Evolutionary conservation across 2,329 filamentous ascomycete species (phyloP).

Genomic region (Penicillium expansum): DNA sequence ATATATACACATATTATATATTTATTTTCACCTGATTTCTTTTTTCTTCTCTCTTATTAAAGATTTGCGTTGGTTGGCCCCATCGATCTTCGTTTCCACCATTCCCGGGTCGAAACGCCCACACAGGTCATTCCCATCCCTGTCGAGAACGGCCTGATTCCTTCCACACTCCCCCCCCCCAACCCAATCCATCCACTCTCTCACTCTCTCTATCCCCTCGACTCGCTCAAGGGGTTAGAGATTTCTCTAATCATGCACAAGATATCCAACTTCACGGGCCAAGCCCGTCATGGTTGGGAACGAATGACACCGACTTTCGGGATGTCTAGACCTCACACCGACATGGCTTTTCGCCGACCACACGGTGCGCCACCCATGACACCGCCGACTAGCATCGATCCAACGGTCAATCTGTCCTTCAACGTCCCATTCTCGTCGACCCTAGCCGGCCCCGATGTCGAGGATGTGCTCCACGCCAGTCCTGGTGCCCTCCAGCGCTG

Average conservation of each 20-base stretch:
- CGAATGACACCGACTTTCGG: slow-evolving; percentile 65
- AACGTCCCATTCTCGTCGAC: slow-evolving; percentile 95
- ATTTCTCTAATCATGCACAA: slow-evolving; percentile 56
- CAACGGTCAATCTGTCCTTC: slow-evolving; percentile 88
- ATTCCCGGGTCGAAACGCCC: slow-evolving; percentile 28
- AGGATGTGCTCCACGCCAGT: slow-evolving; percentile 92
- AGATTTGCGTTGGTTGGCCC: slow-evolving; percentile 18
- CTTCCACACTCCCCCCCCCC: slow-evolving; percentile 6
- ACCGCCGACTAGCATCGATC: slow-evolving; percentile 69
- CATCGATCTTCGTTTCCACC: slow-evolving; percentile 31
- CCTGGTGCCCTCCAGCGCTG: slow-evolving; percentile 83
- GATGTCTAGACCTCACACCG: slow-evolving; percentile 59
- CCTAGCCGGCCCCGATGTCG: slow-evolving; percentile 84
- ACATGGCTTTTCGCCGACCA: slow-evolving; percentile 58
- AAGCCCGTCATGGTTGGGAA: slow-evolving; percentile 66
- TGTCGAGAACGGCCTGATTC: slow-evolving; percentile 31
- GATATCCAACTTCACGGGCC: slow-evolving; percentile 65
- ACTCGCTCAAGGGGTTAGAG: slow-evolving; percentile 37
- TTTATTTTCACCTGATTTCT: neutral
- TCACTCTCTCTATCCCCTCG: slow-evolving; percentile 35
- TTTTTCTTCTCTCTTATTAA: slow-evolving; percentile 10
- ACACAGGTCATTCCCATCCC: slow-evolving; percentile 34
- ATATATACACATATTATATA: neutral
- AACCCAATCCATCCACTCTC: slow-evolving; percentile 17
- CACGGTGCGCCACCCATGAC: slow-evolving; percentile 52